Evolutionary conservation across 352 stramenopile species (phyloP).

Genomic region (Phytophthora brassicae): DNA sequence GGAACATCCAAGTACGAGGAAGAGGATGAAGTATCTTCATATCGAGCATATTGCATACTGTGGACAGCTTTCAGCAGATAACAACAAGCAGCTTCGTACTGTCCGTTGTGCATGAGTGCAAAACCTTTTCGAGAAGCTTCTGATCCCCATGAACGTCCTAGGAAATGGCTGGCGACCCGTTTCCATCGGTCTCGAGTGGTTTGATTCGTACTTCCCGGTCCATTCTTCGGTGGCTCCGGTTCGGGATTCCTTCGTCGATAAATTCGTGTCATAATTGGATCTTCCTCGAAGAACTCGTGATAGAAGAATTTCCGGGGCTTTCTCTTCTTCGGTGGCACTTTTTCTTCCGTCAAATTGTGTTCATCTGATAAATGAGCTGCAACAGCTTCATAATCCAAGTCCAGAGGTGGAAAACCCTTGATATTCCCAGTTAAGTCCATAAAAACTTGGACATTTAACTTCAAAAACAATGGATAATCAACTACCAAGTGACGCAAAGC

Average conservation of each 20-base stretch:
- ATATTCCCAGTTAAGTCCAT: constrained; percentile 32
- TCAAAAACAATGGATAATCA: constrained; percentile 38
- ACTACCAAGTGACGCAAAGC: constrained; percentile 35
- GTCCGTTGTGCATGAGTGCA: constrained; percentile 42
- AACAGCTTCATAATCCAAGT: constrained; percentile 61
- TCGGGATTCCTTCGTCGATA: constrained; percentile 13
- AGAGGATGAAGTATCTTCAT: not conserved
- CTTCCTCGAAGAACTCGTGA: constrained; percentile 71
- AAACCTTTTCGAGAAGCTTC: constrained; percentile 45
- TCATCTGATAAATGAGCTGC: constrained; percentile 33
- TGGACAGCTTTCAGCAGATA: constrained; percentile 36
- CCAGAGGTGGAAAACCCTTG: constrained; percentile 35
- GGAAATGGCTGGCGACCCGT: constrained; percentile 44
- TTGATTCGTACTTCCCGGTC: constrained; percentile 27
- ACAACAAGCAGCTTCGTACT: constrained; percentile 38
- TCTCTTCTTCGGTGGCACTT: constrained; percentile 43
- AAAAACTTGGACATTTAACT: constrained; percentile 46
- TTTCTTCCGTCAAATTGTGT: constrained; percentile 31
- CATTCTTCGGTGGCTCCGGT: constrained; percentile 6
- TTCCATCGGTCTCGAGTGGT: constrained; percentile 49
- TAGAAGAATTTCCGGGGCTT: constrained; percentile 66
- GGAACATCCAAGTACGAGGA: constrained; percentile 18
- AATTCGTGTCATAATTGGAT: constrained; percentile 41
- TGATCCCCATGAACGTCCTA: constrained; percentile 33
- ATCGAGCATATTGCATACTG: constrained; percentile 20